These are phyloP conservation scores for Pseudomonodictys pantanalensis DNA, from an alignment of 495 filamentous ascomycete species.

Conservation along the genomic window DNA sequence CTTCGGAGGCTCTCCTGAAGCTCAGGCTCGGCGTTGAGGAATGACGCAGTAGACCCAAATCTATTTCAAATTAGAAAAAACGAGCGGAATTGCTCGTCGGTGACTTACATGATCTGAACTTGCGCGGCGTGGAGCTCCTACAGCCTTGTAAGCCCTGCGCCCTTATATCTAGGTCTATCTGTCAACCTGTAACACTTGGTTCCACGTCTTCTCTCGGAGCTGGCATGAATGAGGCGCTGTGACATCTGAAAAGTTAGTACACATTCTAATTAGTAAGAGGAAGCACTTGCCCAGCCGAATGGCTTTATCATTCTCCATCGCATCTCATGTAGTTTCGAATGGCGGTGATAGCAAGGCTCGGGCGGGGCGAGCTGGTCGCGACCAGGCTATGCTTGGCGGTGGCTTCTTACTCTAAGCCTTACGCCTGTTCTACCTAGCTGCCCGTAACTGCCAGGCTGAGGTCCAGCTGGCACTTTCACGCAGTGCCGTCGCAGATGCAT, in stretches of 20 bases:
- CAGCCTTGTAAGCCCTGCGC: background rate
- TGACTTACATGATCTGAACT: background rate
- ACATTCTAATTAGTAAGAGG: background rate
- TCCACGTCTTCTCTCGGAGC: background rate
- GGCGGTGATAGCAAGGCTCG: background rate
- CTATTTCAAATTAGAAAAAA: background rate
- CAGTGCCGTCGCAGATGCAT: background rate
- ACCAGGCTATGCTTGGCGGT: background rate
- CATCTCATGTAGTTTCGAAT: background rate
- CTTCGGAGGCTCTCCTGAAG: slow-evolving; percentile 3
- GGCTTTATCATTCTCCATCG: slow-evolving; percentile 1
- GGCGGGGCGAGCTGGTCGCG: background rate
- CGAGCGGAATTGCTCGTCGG: background rate
- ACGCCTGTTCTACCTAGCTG: background rate
- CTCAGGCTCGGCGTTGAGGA: background rate
- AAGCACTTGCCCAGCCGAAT: background rate
- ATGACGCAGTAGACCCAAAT: background rate
- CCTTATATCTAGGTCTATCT: background rate
- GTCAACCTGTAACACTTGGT: background rate
- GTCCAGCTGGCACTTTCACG: background rate
- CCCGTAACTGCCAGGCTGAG: background rate
- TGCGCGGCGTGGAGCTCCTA: background rate
- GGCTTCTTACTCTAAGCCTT: no score
- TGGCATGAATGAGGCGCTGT: background rate
- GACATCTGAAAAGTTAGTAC: background rate